phyloP scores from a whole-genome alignment of 441 rosid species.

The Codiaeum variegatum region DNA sequence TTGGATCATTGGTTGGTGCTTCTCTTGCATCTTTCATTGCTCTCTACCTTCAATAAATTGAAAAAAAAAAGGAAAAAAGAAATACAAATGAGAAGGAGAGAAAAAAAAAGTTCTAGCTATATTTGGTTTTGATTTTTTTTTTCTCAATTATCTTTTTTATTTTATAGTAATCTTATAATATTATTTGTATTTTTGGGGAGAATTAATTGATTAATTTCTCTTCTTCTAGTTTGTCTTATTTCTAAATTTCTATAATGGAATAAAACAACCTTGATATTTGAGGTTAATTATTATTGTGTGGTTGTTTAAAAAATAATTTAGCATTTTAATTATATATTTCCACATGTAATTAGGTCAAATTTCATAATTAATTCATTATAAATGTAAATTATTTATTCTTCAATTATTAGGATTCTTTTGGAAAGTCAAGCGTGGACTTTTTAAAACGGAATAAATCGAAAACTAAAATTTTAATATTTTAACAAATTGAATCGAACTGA shows the following conservation, averaged over 20 bases:
- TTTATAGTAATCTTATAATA: neutral
- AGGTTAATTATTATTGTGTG: neutral
- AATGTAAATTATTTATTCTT: too few relatives aligned
- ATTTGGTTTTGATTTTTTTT: neutral
- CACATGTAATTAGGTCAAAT: too few relatives aligned
- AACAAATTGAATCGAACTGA: too few relatives aligned
- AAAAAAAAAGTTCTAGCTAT: neutral
- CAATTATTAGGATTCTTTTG: too few relatives aligned
- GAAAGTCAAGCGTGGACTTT: too few relatives aligned
- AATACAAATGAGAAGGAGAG: neutral
- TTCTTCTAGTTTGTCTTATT: constrained; percentile 2
- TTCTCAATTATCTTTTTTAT: neutral
- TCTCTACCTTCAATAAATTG: constrained; percentile 45
- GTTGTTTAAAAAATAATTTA: neutral
- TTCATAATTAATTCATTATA: too few relatives aligned
- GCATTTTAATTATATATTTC: too few relatives aligned
- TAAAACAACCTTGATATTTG: constrained; percentile 1
- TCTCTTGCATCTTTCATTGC: constrained; percentile 54
- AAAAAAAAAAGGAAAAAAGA: neutral
- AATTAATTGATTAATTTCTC: neutral
- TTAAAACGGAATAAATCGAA: too few relatives aligned
- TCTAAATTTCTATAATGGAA: constrained; percentile 1
- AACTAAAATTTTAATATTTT: too few relatives aligned
- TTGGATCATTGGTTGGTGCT: constrained; percentile 65
- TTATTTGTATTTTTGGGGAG: neutral